Base-by-base conservation (phyloP, 169 alveolate genomes). In the Plasmodium chabaudi region DNA sequence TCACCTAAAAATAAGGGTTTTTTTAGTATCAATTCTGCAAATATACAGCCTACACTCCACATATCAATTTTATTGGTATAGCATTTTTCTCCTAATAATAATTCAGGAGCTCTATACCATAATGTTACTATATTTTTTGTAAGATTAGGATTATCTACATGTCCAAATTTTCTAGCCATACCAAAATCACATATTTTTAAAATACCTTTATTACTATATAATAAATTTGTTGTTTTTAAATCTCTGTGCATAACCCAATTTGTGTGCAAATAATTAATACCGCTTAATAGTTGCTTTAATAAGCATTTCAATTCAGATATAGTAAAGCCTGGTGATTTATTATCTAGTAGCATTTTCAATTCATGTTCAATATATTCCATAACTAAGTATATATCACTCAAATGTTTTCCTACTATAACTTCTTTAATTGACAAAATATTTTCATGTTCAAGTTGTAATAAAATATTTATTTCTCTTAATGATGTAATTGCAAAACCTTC, bases 21-120 rank as follows among this genome's bases (percentile, higher is more conserved):
- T 51, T 96, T 95, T 21, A 88, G 86, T 13, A 97, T 64, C 77
- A 97, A 79, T 74, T 97, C 99, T 9, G 97, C 98, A 74, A 97
- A 96, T 68, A 97, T 97, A 72, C 99, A 97, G 13, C 99, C 99
- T 12, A 97, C 93, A 65, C 99, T 96, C 99, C 99, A 98, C 25
- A 98, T 95, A 92, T 98, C 99, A 1, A 98, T 98, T 39, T 99
- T 97, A 64, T 97, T 97, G 13, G 99, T 95, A 87, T 98, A 98
- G 77, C 95, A 92, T 74, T 95, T 95, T 75, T 96, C 95, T 0
- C 99, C 99, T 73, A 98, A 95, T 71, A 98, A 94, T 12, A 98
- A 95, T 90, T 98, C 99, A 39, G 99, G 99, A 13, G 99, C 98
- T 53, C 99, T 89, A 88, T 98, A 98, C 99, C 99, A 98, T 49